Evolutionary conservation across 805 yeast genomes (phyloP), one percentile per base, ranked within the genome.

Genomic region (Ogataea parapolymorpha): DNA sequence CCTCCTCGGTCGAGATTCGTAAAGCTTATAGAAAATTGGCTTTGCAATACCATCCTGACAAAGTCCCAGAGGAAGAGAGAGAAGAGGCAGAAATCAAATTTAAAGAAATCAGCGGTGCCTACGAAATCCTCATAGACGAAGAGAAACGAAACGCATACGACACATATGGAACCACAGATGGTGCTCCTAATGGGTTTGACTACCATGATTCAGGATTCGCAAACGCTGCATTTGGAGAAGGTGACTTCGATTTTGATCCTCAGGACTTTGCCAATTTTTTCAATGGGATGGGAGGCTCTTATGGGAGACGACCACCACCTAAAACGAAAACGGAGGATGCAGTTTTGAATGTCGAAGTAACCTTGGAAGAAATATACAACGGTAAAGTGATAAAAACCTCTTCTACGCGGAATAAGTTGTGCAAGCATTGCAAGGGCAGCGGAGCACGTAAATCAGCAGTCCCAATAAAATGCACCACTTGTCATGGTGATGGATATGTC

Each of bases 11-110:
- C 1, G 96, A 90, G 48, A 86, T 91, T 58, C 82, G 82, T 53
- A 80, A 77, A 61, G 95, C 96, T 0, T 91, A 87, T 63, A 74
- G 95, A 50, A 84, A 80, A 52, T 72, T 88, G 35, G 98, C 98
- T 9, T 70, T 91, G 28, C 68, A 71, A 45, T 77, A 81, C 54
- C 98, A 91, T 63, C 98, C 98, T 0, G 98, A 91, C 62, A 91
- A 93, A 58, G 93, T 79, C 2, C 59, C 77, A 0, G 78, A 75
- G 8, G 79, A 78, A 16, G 62, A 65, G 35, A 70, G 93, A 44
- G 82, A 71, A 12, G 76, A 68, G 14, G 85, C 95, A 3, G 97
- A 88, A 62, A 67, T 74, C 46, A 76, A 73, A 56, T 91, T 91
- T 65, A 91, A 91, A 61, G 90, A 83, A 53, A 77, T 91, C 42